These are phyloP conservation scores for Diplodia scrobiculata DNA, from an alignment of 2,329 filamentous ascomycete genomes.

Conservation along the genomic window DNA sequence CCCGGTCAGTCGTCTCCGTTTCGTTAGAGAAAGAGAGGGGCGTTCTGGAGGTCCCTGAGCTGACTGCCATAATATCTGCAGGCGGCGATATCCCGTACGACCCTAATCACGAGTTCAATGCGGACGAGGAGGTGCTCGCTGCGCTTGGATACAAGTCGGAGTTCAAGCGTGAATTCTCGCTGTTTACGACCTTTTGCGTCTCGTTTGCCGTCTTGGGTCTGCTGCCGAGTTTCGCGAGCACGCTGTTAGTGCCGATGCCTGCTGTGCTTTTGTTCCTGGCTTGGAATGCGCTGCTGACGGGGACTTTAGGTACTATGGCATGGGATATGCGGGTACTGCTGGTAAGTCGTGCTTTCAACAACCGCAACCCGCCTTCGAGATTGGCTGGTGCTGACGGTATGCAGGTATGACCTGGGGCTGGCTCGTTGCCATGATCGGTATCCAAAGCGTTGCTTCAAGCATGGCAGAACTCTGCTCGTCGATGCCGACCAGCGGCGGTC, in stretches of 20 bases:
- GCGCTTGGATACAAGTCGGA: slow-evolving; percentile 65
- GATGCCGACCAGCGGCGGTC: slow-evolving; percentile 70
- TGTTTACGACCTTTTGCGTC: slow-evolving; percentile 75
- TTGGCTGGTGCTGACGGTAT: slow-evolving; percentile 28
- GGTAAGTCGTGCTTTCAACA: slow-evolving; percentile 35
- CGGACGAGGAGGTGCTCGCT: slow-evolving; percentile 64
- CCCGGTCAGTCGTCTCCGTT: slow-evolving; percentile 31
- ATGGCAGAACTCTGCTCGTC: slow-evolving; percentile 70
- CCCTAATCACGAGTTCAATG: slow-evolving; percentile 49
- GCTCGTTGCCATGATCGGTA: slow-evolving; percentile 71
- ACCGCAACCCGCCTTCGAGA: neutral
- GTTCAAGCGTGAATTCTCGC: slow-evolving; percentile 70
- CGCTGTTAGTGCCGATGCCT: slow-evolving; percentile 46
- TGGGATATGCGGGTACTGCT: slow-evolving; percentile 53
- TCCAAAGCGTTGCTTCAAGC: slow-evolving; percentile 67
- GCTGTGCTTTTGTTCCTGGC: neutral
- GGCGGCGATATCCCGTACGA: slow-evolving; percentile 54
- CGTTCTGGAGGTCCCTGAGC: neutral
- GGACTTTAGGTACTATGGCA: slow-evolving; percentile 60
- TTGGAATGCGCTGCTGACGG: slow-evolving; percentile 1
- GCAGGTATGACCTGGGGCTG: slow-evolving; percentile 74
- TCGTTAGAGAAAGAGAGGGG: too few species aligned
- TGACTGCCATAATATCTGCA: neutral
- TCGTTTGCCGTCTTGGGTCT: slow-evolving; percentile 72
- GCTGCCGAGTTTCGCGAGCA: slow-evolving; percentile 70